Base-by-base conservation (phyloP, 2,329 filamentous ascomycete species). In the Plectosphaerella plurivora region DNA sequence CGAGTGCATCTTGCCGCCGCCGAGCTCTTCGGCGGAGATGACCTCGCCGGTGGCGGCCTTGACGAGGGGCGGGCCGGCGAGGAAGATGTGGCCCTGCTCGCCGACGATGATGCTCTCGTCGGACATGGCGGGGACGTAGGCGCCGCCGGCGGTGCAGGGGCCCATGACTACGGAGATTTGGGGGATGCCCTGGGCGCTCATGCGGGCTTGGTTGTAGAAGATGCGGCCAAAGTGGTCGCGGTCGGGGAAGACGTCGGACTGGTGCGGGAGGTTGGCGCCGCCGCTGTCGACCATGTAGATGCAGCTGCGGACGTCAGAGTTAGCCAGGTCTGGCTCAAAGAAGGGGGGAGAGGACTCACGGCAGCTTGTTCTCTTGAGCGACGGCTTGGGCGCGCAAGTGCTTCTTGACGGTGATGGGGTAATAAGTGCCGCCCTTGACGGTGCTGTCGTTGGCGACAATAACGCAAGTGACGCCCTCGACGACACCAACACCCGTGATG, bases 121-220 rank as follows among this genome's bases (percentile, higher is more conserved):
- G 55, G 89, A 93, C 93, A 99, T 97, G 63, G 90, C 91, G 11
- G 93, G 93, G 11, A 97, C 92, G 67, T 99, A 97, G 22, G 93
- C 93, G 47, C 93, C 93, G 49, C 93, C 93, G 2, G 93, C 93
- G 1, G 94, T 99, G 72, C 94, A 99, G 44, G 93, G 89, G 1
- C 93, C 93, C 93, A 99, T 97, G 46, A 99, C 93, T 3, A 97
- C 91, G 10, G 90, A 87, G 60, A 99, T 88, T 66, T 97, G 93
- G 1, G 93, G 93, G 56, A 97, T 96, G 5, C 91, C 91, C 59
- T 86, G 74, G 2, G 88, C 82, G 60, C 89, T 94, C 91, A 97
- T 96, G 63, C 90, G 81, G 3, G 94, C 93, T 71, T 99, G 93
- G 73, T 99, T 97, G 78, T 88, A 99, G 77, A 99, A 99, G 67